Evolutionary conservation across 768 basidiomycete genomes (phyloP).

Genomic region (Collybia nuda): DNA sequence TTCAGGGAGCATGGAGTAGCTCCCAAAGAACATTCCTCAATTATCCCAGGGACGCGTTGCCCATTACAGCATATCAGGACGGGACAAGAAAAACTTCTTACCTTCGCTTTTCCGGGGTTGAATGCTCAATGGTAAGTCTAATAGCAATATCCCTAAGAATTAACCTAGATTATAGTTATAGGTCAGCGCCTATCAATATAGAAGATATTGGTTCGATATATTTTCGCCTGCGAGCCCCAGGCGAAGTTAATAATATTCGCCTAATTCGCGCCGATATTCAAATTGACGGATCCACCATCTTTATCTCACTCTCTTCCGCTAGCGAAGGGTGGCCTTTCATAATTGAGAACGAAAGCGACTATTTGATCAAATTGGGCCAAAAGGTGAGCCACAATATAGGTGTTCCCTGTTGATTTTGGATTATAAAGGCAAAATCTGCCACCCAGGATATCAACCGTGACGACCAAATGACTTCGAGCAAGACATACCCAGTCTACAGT

Average conservation of each 20-base stretch:
- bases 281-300: slow-evolving; percentile 86
- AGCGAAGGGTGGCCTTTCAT: slow-evolving; percentile 84
- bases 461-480: slow-evolving; percentile 29
- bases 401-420: not conserved
- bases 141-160: not conserved
- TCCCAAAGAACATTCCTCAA: slow-evolving; percentile 56
- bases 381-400: slow-evolving; percentile 44
- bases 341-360: slow-evolving; percentile 87
- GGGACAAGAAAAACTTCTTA: slow-evolving; percentile 73
- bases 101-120: slow-evolving; percentile 83
- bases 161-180: slow-evolving; percentile 23
- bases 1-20: slow-evolving; percentile 84
- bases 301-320: slow-evolving; percentile 70
- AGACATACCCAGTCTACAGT: slow-evolving; percentile 51
- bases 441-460: slow-evolving; percentile 44
- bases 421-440: slow-evolving; percentile 21
- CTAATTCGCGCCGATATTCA: slow-evolving; percentile 77
- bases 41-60: slow-evolving; percentile 68
- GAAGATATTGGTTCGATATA: slow-evolving; percentile 87
- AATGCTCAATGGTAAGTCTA: slow-evolving; percentile 72
- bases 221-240: slow-evolving; percentile 60
- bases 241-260: slow-evolving; percentile 34
- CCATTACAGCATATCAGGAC: slow-evolving; percentile 67
- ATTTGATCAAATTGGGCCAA: slow-evolving; percentile 69
- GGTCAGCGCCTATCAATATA: slow-evolving; percentile 92